Base-by-base conservation (phyloP, 495 filamentous ascomycete species). In the Aspergillus haitiensis region DNA sequence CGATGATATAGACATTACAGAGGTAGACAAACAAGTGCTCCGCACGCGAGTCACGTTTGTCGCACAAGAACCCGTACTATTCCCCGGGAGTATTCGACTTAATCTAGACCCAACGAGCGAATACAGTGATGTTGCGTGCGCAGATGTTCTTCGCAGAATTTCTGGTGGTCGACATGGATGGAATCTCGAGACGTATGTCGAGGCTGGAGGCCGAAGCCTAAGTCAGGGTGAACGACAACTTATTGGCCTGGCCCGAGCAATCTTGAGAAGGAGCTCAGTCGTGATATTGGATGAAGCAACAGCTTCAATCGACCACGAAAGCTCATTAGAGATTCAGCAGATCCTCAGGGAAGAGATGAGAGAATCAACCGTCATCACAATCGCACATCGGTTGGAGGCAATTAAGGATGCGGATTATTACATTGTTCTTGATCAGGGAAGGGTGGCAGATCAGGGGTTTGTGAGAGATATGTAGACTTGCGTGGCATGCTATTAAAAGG, bases 311-410 rank as follows among this genome's bases (percentile, higher is more conserved):
- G 91, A 96, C 64, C 80, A 80, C 60, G 84, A 87, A 68, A 94
- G 89, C 1, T 88, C 89, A n/a, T 72, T 83, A 64, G 79, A 86
- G 55, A 91, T 94, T 48, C 91, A 96, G 75, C 78, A 84, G 64
- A 76, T 94, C 36, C 68, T 96, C 55, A 72, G 87, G 34, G 86
- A 90, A 63, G 90, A 93, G 76, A 76, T 94, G 75, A 76, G 71
- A 49, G 76, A 86, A 39, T 92, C 88, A 61, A 96, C 91, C 3
- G 90, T 96, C 12, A 86, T 96, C 50, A 92, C 89, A 5, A 92
- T 96, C 72, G 91, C 91, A 44, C 91, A 96, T 80, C 84, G 89
- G 45, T 67, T 90, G 27, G 90, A 92, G 69, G 89, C 89, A 21
- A 88, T 92, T n/a, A 82, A 81, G 70, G 83, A 88, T 66, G 90